Evolutionary conservation across 202 grass and related monocot genomes (phyloP).

Genomic region (Bolboschoenoplectus hybrid): DNA sequence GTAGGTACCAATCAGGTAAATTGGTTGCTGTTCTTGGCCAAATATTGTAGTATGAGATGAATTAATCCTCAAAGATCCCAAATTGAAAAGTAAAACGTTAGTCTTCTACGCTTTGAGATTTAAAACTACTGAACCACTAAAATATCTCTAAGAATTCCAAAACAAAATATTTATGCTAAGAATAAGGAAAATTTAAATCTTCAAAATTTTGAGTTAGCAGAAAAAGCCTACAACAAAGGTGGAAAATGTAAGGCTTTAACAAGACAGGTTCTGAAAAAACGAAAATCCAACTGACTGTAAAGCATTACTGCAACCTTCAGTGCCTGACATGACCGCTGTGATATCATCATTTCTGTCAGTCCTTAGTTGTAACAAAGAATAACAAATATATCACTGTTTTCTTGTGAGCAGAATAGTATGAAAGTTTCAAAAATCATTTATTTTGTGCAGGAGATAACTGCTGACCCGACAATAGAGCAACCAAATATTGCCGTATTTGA

Average conservation of each 20-base stretch:
- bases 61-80: neutral
- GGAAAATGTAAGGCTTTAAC: neutral
- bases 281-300: neutral
- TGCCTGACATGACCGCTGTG: neutral
- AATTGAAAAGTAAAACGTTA: neutral
- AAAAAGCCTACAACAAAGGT: neutral
- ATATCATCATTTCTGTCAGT: neutral
- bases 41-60: neutral
- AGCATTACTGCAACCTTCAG: neutral
- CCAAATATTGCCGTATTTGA: slow-evolving; percentile 61
- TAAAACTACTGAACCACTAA: neutral
- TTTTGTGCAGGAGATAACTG: slow-evolving; percentile 65
- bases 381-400: slow-evolving; percentile 23
- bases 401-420: neutral
- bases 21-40: neutral
- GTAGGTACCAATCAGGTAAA: neutral
- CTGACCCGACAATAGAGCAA: slow-evolving; percentile 62
- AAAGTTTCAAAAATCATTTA: neutral
- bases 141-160: neutral
- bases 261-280: neutral
- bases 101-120: neutral
- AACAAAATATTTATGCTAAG: neutral
- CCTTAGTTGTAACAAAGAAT: neutral
- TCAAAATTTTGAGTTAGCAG: neutral
- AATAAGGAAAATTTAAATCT: neutral